Conservation (phyloP, 805 yeast genomes). For the Ogataea kodamae region DNA sequence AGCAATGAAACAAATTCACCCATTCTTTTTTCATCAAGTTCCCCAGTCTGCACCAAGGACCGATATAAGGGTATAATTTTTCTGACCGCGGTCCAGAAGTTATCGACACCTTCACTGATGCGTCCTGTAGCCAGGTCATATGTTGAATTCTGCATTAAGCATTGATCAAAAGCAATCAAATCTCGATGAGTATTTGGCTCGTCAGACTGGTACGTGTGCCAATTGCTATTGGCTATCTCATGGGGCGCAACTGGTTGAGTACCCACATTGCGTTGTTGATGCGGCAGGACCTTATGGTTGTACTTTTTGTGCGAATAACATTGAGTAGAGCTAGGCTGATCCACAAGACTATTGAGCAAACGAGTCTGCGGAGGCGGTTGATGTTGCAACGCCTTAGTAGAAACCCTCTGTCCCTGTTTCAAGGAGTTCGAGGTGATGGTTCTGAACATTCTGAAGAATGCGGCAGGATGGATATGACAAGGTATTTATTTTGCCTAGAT, state of each 20-base stretch:
- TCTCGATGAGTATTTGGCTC: slow-evolving; percentile 45
- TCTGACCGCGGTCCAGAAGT: slow-evolving; percentile 51
- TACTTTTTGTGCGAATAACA: slow-evolving; percentile 6
- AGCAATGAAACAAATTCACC: slow-evolving; percentile 48
- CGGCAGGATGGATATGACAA: not conserved
- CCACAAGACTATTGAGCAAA: slow-evolving; percentile 23
- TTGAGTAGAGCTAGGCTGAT: slow-evolving; percentile 17
- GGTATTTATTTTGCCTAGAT: slow-evolving; percentile 8
- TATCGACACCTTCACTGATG: slow-evolving; percentile 38
- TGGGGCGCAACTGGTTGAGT: slow-evolving; percentile 11
- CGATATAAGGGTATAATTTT: slow-evolving; percentile 49
- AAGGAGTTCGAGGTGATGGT: slow-evolving; percentile 28
- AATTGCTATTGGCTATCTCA: slow-evolving; percentile 10
- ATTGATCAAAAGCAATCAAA: slow-evolving; percentile 49
- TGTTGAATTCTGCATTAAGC: slow-evolving; percentile 35
- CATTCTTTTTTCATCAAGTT: slow-evolving; percentile 44
- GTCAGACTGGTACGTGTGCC: slow-evolving; percentile 15
- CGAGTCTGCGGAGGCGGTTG: slow-evolving; percentile 25
- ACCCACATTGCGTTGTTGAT: slow-evolving; percentile 12
- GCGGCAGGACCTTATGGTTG: slow-evolving; percentile 4
- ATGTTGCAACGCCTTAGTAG: slow-evolving; percentile 32
- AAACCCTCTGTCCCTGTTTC: slow-evolving; percentile 33
- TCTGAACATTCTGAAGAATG: slow-evolving; percentile 26
- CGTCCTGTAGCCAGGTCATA: slow-evolving; percentile 38
- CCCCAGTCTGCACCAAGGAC: slow-evolving; percentile 44